phyloP scores from a whole-genome alignment of 352 stramenopile species.

The Globisporangium emineosum region DNA sequence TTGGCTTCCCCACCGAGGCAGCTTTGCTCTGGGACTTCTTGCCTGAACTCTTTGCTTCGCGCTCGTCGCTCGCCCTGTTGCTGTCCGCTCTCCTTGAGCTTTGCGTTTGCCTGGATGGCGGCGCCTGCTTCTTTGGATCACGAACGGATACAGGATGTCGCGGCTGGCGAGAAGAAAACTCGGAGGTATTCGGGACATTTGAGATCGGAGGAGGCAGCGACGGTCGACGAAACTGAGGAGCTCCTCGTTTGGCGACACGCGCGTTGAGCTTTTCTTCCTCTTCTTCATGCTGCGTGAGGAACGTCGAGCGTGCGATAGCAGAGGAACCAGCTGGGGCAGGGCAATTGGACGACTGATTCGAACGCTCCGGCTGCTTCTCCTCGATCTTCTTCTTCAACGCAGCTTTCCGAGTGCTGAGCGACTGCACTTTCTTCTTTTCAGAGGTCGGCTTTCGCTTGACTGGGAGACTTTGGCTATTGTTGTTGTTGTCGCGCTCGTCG shows the following conservation, averaged over 20 bases:
- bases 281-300: conserved; percentile 43
- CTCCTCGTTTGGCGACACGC: conserved; percentile 1
- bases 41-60: not conserved
- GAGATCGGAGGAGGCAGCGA: not conserved
- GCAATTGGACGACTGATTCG: not conserved
- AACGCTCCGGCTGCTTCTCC: conserved; percentile 3
- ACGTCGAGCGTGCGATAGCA: conserved; percentile 20
- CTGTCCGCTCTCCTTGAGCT: not conserved
- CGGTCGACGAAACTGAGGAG: not conserved
- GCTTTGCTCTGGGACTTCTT: not conserved
- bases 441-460: not conserved
- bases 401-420: conserved; percentile 33
- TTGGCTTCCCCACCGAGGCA: not conserved
- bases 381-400: conserved; percentile 42
- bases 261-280: conserved; percentile 25
- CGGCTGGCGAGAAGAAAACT: not conserved
- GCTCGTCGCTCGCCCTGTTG: not conserved
- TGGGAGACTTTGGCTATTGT: not conserved
- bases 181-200: not conserved
- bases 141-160: conserved; percentile 10
- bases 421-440: conserved; percentile 8
- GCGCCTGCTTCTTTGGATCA: not conserved
- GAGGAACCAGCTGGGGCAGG: not conserved
- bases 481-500: conserved; percentile 8
- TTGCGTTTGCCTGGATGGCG: not conserved